Percentiles rank a stretch among this genome's conserved stretches.
These are phyloP conservation scores for Fusarium solani-melongenae DNA, from an alignment of 2,329 filamentous ascomycete species.

Conservation along the genomic window DNA sequence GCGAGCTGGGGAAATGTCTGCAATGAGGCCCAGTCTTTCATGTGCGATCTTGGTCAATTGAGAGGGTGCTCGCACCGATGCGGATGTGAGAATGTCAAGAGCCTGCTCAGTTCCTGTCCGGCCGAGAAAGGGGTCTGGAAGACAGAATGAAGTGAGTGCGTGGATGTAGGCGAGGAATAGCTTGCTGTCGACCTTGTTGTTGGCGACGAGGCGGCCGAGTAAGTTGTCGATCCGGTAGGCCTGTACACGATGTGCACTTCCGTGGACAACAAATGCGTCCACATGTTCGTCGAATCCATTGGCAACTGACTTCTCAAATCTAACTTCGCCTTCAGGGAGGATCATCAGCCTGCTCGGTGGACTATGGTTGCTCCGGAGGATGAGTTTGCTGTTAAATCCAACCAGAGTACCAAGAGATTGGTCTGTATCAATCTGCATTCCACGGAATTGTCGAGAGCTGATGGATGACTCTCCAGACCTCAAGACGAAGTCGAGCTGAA, in stretches of 20 bases:
- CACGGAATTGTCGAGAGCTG: conserved; percentile 24
- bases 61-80: conserved; percentile 53
- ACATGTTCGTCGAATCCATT: conserved; percentile 42
- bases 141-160: conserved; percentile 62
- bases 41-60: neutral
- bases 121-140: conserved; percentile 60
- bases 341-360: conserved; percentile 48
- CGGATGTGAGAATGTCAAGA: conserved; percentile 59
- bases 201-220: conserved; percentile 63
- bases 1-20: conserved; percentile 43
- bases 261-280: conserved; percentile 48
- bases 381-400: conserved; percentile 49
- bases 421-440: conserved; percentile 24
- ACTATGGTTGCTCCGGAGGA: conserved; percentile 49
- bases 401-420: conserved; percentile 28
- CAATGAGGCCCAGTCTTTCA: neutral
- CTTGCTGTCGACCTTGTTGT: conserved; percentile 62
- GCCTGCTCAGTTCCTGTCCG: conserved; percentile 67
- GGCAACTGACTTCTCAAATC: neutral
- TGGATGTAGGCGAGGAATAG: conserved; percentile 64
- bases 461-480: neutral
- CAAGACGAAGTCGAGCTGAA: conserved; percentile 18
- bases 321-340: conserved; percentile 49
- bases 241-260: conserved; percentile 44
- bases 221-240: conserved; percentile 60